These are phyloP conservation scores for Penicillium antarcticum DNA, from an alignment of 495 filamentous ascomycete species.

Conservation along the genomic window DNA sequence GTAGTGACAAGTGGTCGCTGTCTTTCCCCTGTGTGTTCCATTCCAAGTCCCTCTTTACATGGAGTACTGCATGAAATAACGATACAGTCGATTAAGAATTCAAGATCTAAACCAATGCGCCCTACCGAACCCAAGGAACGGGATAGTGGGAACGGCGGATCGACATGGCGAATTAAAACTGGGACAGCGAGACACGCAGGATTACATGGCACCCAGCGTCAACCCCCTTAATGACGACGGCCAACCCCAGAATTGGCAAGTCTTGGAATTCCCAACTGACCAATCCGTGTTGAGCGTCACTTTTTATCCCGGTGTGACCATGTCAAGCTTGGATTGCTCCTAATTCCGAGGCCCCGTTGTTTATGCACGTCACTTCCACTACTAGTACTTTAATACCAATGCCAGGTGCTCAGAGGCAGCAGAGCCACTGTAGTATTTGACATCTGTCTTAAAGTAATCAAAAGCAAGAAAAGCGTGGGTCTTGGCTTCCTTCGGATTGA, in stretches of 20 bases:
- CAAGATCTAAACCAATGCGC: constrained; percentile 11
- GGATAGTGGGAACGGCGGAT: constrained; percentile 7
- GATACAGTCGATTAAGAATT: not conserved
- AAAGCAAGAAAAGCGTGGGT: constrained; percentile 1
- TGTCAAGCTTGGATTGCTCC: not conserved
- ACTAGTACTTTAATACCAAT: not conserved
- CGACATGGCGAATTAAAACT: not conserved
- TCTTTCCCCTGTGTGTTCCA: too few relatives aligned
- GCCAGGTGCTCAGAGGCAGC: too few relatives aligned
- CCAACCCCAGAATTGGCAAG: not conserved
- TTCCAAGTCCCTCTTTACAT: not conserved
- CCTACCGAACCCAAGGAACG: constrained; percentile 12
- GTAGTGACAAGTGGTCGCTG: too few relatives aligned
- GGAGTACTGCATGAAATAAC: not conserved
- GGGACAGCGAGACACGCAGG: not conserved
- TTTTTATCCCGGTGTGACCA: not conserved
- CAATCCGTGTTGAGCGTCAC: not conserved
- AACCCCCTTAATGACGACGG: constrained; percentile 1
- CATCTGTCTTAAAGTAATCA: not conserved
- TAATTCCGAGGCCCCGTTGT: not conserved
- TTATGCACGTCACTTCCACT: not conserved
- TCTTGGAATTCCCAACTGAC: not conserved
- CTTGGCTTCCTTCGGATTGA: not conserved
- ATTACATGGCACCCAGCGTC: not conserved
- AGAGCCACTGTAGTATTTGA: too few relatives aligned